Conservation (phyloP, 177 flowering plant genomes). For the Vitis hybrid region DNA sequence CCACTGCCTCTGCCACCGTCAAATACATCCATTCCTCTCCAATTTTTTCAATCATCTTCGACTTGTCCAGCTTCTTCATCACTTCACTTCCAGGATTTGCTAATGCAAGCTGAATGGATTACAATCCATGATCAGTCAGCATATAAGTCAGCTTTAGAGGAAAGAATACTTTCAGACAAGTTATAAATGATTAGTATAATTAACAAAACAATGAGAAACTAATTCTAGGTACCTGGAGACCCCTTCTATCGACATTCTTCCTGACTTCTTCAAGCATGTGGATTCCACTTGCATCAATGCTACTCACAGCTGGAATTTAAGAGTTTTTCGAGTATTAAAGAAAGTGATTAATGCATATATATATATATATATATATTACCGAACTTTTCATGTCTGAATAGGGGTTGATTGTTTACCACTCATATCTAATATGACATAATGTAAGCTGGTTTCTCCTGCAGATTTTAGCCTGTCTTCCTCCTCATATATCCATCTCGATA, state of each 20-base stretch:
- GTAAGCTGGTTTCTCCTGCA: slow-evolving; percentile 44
- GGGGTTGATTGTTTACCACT: slow-evolving; percentile 38
- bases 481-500: slow-evolving; percentile 71
- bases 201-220: neutral
- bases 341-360: neutral
- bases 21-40: slow-evolving; percentile 67
- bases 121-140: too few relatives aligned
- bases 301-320: slow-evolving; percentile 49
- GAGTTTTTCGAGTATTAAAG: neutral
- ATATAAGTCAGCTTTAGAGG: too few relatives aligned
- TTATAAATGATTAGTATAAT: too few relatives aligned
- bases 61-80: slow-evolving; percentile 66
- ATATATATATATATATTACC: neutral
- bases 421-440: slow-evolving; percentile 65
- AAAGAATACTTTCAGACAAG: too few relatives aligned
- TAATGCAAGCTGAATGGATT: slow-evolving; percentile 40
- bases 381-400: neutral
- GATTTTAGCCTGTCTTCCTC: slow-evolving; percentile 64
- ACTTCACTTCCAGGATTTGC: slow-evolving; percentile 74
- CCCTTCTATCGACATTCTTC: slow-evolving; percentile 46
- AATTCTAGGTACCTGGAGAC: slow-evolving; percentile 41
- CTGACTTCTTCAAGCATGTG: slow-evolving; percentile 65
- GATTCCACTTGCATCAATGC: slow-evolving; percentile 78
- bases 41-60: slow-evolving; percentile 48
- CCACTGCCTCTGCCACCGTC: slow-evolving; percentile 69